These are phyloP conservation scores for Exophiala bonariae DNA, from an alignment of 2,329 filamentous ascomycete species.

Conservation along the genomic window DNA sequence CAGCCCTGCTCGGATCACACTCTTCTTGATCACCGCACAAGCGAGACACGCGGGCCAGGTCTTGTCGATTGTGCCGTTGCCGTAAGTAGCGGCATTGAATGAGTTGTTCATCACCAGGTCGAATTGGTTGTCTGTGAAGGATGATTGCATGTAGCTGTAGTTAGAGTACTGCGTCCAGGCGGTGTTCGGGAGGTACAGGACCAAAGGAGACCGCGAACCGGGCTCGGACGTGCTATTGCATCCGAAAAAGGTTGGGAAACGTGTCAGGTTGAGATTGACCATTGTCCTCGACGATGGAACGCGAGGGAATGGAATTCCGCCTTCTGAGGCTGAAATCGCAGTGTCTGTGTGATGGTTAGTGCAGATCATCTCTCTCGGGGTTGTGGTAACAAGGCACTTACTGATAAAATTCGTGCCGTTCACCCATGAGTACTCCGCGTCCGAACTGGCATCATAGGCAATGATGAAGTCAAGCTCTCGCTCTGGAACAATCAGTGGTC, in stretches of 20 bases:
- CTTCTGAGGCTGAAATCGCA: neutral
- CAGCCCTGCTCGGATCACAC: slow-evolving; percentile 69
- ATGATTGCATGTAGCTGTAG: slow-evolving; percentile 4
- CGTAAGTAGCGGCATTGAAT: slow-evolving; percentile 79
- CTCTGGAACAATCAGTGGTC: slow-evolving; percentile 10
- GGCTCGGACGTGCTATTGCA: slow-evolving; percentile 21
- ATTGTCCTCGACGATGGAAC: slow-evolving; percentile 16
- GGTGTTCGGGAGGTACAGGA: slow-evolving; percentile 29
- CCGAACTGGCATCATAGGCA: slow-evolving; percentile 8
- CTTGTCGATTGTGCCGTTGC: slow-evolving; percentile 70
- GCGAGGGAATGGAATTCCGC: slow-evolving; percentile 5
- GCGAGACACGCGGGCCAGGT: slow-evolving; percentile 80
- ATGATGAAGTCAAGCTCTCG: slow-evolving; percentile 17
- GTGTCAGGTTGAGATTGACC: slow-evolving; percentile 21
- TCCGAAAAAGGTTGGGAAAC: slow-evolving; percentile 27
- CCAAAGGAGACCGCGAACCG: slow-evolving; percentile 17
- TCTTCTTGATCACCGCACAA: slow-evolving; percentile 81
- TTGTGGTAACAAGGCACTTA: neutral
- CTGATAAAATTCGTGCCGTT: slow-evolving; percentile 14
- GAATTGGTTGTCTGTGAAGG: slow-evolving; percentile 50
- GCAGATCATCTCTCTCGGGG: neutral
- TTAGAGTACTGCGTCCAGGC: slow-evolving; percentile 27
- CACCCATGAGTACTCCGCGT: slow-evolving; percentile 8
- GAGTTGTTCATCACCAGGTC: slow-evolving; percentile 82
- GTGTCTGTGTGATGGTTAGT: neutral